A percentile compares a stretch with the other conserved stretches of the same genome.
phyloP scores from a whole-genome alignment of 768 basidiomycete genomes.

The Lentinus tigrinus region DNA sequence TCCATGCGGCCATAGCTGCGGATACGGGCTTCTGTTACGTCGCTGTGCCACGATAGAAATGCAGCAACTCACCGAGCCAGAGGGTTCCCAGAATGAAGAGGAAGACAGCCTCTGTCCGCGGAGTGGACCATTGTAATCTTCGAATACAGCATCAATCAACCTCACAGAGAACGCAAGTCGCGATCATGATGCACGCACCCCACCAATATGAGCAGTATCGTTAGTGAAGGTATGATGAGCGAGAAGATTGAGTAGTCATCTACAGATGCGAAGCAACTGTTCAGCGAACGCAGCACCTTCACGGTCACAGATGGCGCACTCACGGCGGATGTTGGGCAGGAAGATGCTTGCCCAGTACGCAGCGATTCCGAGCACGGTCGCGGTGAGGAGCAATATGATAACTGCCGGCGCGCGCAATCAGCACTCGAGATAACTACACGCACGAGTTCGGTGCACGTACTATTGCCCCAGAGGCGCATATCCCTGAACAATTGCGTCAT shows the following conservation, averaged over 20 bases:
- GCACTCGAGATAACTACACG: neutral
- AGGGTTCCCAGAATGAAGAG: conserved; percentile 57
- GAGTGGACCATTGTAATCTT: conserved; percentile 71
- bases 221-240: conserved; percentile 61
- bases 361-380: conserved; percentile 64
- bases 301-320: conserved; percentile 19
- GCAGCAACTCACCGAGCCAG: conserved; percentile 63
- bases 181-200: conserved; percentile 48
- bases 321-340: conserved; percentile 64
- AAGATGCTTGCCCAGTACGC: conserved; percentile 68
- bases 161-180: neutral
- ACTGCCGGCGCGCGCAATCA: conserved; percentile 25
- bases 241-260: conserved; percentile 73
- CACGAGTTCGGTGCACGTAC: conserved; percentile 17
- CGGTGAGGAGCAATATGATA: conserved; percentile 37
- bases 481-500: conserved; percentile 36
- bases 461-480: conserved; percentile 30
- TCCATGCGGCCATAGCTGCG: conserved; percentile 74
- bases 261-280: conserved; percentile 24
- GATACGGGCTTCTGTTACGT: neutral
- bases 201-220: conserved; percentile 52
- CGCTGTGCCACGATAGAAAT: neutral
- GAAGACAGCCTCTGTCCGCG: conserved; percentile 55
- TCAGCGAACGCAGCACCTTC: neutral
- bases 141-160: neutral